These are phyloP conservation scores for Xylaria sp. DNA, from an alignment of 495 filamentous ascomycete genomes.

Conservation along the genomic window DNA sequence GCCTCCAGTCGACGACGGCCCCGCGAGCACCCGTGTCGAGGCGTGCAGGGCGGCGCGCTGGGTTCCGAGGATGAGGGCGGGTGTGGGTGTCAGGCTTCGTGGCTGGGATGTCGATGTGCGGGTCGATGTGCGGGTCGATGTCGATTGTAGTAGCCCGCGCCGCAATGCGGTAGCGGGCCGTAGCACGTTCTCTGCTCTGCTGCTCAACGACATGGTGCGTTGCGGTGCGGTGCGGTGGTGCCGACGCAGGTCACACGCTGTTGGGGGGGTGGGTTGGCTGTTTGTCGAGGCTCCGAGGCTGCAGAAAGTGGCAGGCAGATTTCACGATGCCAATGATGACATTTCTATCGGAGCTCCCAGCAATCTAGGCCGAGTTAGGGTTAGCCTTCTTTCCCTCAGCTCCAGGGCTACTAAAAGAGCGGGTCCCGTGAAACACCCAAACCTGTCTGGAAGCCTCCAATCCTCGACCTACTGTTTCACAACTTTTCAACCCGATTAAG, in stretches of 20 bases:
- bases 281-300: background rate
- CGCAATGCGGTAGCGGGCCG: conserved; percentile 22
- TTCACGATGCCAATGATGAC: conserved; percentile 13
- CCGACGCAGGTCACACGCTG: conserved; percentile 18
- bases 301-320: background rate
- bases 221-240: conserved; percentile 11
- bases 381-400: conserved; percentile 11
- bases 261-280: background rate
- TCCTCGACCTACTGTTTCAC: background rate
- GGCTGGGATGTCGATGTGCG: background rate
- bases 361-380: background rate
- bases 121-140: background rate
- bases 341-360: background rate
- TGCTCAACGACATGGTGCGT: conserved; percentile 29
- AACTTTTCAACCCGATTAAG: background rate
- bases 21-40: conserved; percentile 31
- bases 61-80: conserved; percentile 30
- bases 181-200: conserved; percentile 24
- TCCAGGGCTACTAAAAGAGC: background rate
- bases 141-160: conserved; percentile 20
- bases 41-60: conserved; percentile 43
- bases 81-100: conserved; percentile 28
- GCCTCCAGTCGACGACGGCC: conserved; percentile 17
- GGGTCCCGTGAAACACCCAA: background rate
- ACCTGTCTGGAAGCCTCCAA: background rate